Evolutionary conservation across 192 early-diverging fungal genomes (phyloP), one percentile per base, ranked within the genome.

Genomic region (Umbelopsis sp.): DNA sequence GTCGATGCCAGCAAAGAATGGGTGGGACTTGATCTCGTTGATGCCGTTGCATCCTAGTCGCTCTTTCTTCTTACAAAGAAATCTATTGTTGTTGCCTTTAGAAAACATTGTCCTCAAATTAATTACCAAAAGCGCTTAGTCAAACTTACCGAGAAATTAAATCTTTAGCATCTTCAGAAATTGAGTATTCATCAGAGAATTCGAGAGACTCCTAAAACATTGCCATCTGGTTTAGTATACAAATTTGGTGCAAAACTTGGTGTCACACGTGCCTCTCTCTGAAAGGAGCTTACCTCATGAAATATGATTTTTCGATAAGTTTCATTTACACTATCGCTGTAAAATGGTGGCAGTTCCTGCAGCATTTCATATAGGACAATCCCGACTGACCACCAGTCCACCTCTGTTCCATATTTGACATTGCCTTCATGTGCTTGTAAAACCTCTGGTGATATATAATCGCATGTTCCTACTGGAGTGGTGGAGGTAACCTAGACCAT

Each of bases 391-490:
- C 89, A 97, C 95, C 95, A 94, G 82, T 98, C 96, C 21, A 92
- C 91, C 20, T 91, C 87, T 18, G 79, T 73, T 41, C 94, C 92
- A 65, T 94, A 95, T 1, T 75, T 76, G 37, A 76, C 81, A 52
- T 88, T 87, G 7, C 89, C 91, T 75, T 94, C 93, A 45, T 88
- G 87, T 4, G 95, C 92, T 33, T 91, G 86, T n/a, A 96, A 86
- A 23, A 96, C 91, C 74, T 97, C 96, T n/a, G 96, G 96, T 18
- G 95, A 94, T 74, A 97, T 95, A 80, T 98, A 98, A 68, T 96
- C 94, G 72, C 87, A 88, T 0, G 91, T 92, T 37, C 91, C 90
- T 21, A 92, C 87, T 0, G 85, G 91, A 33, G 94, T 90, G 0
- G 89, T 88, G 23, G 88, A 87, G 4, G 79, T 77, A 1, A 87